Conservation (phyloP, 2,329 filamentous ascomycete species). For the Beauveria sp. region DNA sequence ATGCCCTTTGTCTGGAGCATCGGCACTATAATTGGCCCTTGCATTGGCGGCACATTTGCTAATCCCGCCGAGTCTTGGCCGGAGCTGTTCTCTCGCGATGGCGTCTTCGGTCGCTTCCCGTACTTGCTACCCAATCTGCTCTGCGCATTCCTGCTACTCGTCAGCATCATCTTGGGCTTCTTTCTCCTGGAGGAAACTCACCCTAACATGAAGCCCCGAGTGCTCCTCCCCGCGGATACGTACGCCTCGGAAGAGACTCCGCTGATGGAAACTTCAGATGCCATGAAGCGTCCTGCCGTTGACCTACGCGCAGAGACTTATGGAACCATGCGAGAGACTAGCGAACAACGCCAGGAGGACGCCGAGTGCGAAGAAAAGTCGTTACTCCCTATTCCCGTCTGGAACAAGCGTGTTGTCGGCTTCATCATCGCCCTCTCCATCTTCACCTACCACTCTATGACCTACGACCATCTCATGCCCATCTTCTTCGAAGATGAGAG, state of each 20-base stretch:
- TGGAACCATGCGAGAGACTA: slow-evolving; percentile 53
- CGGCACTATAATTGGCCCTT: slow-evolving; percentile 81
- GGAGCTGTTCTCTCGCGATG: slow-evolving; percentile 54
- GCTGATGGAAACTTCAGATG: slow-evolving; percentile 66
- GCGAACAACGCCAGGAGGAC: slow-evolving; percentile 41
- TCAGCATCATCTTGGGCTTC: slow-evolving; percentile 76
- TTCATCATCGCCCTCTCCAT: slow-evolving; percentile 78
- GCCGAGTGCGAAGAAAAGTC: slow-evolving; percentile 26
- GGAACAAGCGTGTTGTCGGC: slow-evolving; percentile 58
- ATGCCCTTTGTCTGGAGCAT: slow-evolving; percentile 95
- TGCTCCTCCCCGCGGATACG: slow-evolving; percentile 38
- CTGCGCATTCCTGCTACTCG: slow-evolving; percentile 66
- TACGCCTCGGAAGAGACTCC: slow-evolving; percentile 61
- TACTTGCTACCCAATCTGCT: slow-evolving; percentile 86
- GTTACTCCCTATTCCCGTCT: slow-evolving; percentile 32
- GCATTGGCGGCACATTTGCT: slow-evolving; percentile 80
- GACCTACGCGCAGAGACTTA: slow-evolving; percentile 74
- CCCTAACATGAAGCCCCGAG: slow-evolving; percentile 63
- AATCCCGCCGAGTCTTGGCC: slow-evolving; percentile 72
- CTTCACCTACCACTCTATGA: slow-evolving; percentile 94
- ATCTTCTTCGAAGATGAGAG: slow-evolving; percentile 85
- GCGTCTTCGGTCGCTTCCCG: slow-evolving; percentile 70
- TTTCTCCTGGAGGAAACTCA: slow-evolving; percentile 83
- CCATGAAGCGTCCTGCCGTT: slow-evolving; percentile 63
- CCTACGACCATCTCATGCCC: slow-evolving; percentile 82